Percentiles rank a stretch among this genome's conserved stretches.
Conservation (phyloP, 2,329 filamentous ascomycete genomes). For the Colletotrichum sp. region DNA sequence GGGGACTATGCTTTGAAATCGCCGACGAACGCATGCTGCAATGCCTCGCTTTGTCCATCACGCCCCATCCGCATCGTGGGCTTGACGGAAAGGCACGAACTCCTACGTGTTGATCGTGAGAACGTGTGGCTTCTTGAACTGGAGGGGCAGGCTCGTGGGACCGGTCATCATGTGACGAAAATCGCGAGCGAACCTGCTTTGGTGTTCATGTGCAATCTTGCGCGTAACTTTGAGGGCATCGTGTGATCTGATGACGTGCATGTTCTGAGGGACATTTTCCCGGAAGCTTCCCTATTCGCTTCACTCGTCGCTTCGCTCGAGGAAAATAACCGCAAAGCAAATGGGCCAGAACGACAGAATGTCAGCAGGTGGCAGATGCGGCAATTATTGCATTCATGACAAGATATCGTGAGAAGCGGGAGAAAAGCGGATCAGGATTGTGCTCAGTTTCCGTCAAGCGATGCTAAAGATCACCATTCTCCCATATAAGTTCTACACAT, state of each 20-base stretch:
- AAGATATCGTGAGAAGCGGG: neutral
- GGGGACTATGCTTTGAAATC: neutral
- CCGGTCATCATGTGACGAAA: neutral
- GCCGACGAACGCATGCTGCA: neutral
- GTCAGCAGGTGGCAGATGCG: neutral
- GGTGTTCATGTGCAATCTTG: neutral
- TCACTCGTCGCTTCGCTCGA: neutral
- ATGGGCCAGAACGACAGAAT: no score
- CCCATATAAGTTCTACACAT: neutral
- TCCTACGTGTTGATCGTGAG: neutral
- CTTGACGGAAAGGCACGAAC: neutral
- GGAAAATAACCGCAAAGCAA: no score
- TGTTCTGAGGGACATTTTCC: neutral
- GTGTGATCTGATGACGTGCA: neutral
- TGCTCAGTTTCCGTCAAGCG: neutral
- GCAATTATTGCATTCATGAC: neutral
- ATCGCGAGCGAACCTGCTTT: neutral
- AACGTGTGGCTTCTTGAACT: neutral
- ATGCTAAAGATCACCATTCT: neutral
- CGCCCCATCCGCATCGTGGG: neutral
- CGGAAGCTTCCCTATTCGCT: neutral
- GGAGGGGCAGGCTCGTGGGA: neutral
- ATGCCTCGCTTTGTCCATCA: neutral
- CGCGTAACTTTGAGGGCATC: neutral
- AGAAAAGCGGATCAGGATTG: accelerated